Conservation (phyloP, 495 filamentous ascomycete species). For the Hypoxylon perforatum region DNA sequence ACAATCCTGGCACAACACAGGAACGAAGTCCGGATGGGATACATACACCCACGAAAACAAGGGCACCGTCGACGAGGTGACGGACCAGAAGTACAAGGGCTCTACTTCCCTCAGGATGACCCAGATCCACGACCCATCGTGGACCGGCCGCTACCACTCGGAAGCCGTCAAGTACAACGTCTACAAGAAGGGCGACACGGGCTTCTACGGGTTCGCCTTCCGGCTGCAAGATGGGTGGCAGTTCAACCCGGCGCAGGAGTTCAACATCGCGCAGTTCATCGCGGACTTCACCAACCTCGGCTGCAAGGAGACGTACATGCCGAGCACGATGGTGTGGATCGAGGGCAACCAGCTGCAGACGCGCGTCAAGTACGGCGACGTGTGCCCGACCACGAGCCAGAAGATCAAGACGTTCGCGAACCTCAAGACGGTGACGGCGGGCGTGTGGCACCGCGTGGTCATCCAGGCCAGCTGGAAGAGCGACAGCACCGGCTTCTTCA, state of each 20-base stretch:
- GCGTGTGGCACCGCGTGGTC: constrained; percentile 62
- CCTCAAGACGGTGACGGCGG: constrained; percentile 55
- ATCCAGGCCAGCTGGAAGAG: constrained; percentile 63
- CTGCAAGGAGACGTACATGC: constrained; percentile 64
- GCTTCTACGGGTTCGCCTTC: constrained; percentile 68
- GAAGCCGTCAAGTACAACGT: constrained; percentile 60
- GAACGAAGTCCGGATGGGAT: constrained; percentile 62
- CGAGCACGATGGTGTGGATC: constrained; percentile 64
- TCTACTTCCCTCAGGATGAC: constrained; percentile 63
- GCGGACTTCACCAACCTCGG: constrained; percentile 60
- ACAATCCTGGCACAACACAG: constrained; percentile 62
- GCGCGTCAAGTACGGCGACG: constrained; percentile 59
- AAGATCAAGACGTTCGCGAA: constrained; percentile 46
- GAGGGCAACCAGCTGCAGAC: constrained; percentile 58
- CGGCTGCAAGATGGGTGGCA: constrained; percentile 63
- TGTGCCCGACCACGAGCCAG: constrained; percentile 49
- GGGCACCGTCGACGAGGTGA: constrained; percentile 61
- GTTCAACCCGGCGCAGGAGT: constrained; percentile 58
- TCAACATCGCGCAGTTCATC: constrained; percentile 68
- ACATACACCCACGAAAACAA: constrained; percentile 54
- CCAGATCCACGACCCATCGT: constrained; percentile 61
- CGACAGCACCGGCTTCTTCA: constrained; percentile 59
- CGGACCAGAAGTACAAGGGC: constrained; percentile 57
- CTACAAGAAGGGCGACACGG: constrained; percentile 61
- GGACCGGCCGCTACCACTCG: constrained; percentile 66